phyloP scores from a whole-genome alignment of 805 yeast species.

The Teunomyces funiuensis region DNA sequence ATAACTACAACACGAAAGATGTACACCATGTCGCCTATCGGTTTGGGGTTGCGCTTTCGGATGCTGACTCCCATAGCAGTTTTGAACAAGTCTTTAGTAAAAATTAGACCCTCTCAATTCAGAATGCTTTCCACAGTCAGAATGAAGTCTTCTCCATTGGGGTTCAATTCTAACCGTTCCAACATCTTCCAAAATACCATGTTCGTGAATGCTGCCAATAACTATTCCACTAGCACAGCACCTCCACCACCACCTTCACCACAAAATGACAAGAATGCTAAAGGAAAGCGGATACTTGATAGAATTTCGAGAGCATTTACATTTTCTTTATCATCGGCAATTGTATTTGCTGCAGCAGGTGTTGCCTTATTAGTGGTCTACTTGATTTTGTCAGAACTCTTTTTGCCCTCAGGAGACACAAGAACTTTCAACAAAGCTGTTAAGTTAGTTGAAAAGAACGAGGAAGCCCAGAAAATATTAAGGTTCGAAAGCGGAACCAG shows the following conservation, averaged over 20 bases:
- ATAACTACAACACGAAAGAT: neutral
- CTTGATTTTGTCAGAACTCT: conserved; percentile 73
- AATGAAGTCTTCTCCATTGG: neutral
- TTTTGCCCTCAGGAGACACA: conserved; percentile 90
- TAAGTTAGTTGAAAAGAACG: conserved; percentile 67
- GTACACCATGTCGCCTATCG: neutral
- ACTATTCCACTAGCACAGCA: conserved; percentile 11
- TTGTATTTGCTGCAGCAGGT: conserved; percentile 70
- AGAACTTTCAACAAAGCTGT: conserved; percentile 87
- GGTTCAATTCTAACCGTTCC: neutral
- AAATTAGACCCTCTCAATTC: neutral
- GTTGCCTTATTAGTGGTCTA: conserved; percentile 69
- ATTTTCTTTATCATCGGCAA: conserved; percentile 57
- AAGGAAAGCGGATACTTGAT: conserved; percentile 44
- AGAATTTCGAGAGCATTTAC: conserved; percentile 57
- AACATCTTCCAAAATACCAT: neutral
- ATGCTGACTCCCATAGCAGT: neutral
- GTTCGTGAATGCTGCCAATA: neutral
- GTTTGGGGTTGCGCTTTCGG: neutral
- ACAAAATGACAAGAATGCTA: conserved; percentile 35
- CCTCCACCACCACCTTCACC: conserved; percentile 43
- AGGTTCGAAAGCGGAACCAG: conserved; percentile 55
- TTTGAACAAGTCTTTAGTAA: neutral
- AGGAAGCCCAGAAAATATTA: conserved; percentile 55
- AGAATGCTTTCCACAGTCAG: neutral